These are phyloP conservation scores for Chenopodium quinoa DNA, from an alignment of 148 eudicot species.

Conservation along the genomic window DNA sequence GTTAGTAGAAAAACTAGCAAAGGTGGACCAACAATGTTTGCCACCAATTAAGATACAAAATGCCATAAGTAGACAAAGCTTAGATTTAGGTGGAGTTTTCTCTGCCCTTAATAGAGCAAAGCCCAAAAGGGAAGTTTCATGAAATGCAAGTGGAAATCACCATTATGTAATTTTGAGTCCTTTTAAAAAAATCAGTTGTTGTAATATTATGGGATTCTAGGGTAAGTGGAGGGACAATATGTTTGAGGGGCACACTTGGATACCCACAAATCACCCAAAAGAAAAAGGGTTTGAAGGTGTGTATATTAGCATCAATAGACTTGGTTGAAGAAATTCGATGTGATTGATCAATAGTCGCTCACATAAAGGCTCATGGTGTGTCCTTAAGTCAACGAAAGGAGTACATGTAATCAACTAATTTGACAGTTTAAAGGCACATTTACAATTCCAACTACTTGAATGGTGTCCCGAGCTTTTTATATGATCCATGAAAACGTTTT, in stretches of 20 bases:
- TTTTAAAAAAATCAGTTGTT: background rate
- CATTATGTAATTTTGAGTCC: conserved; percentile 20
- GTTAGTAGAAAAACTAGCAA: background rate
- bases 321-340: background rate
- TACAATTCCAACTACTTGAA: no score
- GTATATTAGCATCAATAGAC: background rate
- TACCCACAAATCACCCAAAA: background rate
- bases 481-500: no score
- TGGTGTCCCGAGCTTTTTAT: no score
- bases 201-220: conserved; percentile 2
- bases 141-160: conserved; percentile 20
- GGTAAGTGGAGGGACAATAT: conserved; percentile 26
- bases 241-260: conserved; percentile 10
- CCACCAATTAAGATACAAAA: conserved; percentile 24
- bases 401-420: no score
- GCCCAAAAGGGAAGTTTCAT: conserved; percentile 17
- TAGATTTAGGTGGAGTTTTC: conserved; percentile 36
- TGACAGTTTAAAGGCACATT: no score
- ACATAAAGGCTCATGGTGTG: no score
- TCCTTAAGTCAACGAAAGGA: no score
- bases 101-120: conserved; percentile 24
- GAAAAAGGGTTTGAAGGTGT: background rate
- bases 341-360: no score
- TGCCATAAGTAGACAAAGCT: conserved; percentile 14
- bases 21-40: conserved; percentile 44